These are phyloP conservation scores for Solanum peruvianum DNA, from an alignment of 257 asterid genomes.

Conservation along the genomic window DNA sequence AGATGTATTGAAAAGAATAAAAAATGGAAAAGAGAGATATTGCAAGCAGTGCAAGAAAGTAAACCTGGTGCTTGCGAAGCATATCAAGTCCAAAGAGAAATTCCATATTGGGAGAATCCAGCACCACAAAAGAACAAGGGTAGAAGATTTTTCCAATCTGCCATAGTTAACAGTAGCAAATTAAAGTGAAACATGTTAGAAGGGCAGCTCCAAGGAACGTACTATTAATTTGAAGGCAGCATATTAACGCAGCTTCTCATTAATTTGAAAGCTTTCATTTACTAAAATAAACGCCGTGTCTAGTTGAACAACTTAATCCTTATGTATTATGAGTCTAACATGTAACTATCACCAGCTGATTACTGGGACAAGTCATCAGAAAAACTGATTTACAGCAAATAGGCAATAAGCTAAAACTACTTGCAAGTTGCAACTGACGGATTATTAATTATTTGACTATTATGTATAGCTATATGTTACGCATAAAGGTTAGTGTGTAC, in stretches of 20 bases:
- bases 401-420: background rate
- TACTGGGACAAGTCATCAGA: background rate
- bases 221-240: background rate
- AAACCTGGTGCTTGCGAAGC: slow-evolving; percentile 96
- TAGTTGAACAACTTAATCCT: background rate
- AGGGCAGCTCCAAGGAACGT: background rate
- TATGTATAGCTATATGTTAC: background rate
- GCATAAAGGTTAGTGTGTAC: background rate
- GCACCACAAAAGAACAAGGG: slow-evolving; percentile 83
- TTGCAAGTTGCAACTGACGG: background rate
- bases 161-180: slow-evolving; percentile 1
- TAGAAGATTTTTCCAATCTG: slow-evolving; percentile 79
- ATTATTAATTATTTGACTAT: background rate
- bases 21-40: background rate
- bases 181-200: background rate
- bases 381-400: background rate
- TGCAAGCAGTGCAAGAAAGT: slow-evolving; percentile 5
- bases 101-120: slow-evolving; percentile 97
- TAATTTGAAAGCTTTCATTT: background rate
- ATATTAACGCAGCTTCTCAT: background rate
- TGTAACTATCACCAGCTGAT: background rate
- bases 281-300: background rate
- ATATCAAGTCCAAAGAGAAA: slow-evolving; percentile 96
- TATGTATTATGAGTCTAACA: background rate
- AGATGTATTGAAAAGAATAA: background rate